Base-by-base conservation (phyloP, 1,284 basidiomycete genomes). In the Fistulina hepatica region DNA sequence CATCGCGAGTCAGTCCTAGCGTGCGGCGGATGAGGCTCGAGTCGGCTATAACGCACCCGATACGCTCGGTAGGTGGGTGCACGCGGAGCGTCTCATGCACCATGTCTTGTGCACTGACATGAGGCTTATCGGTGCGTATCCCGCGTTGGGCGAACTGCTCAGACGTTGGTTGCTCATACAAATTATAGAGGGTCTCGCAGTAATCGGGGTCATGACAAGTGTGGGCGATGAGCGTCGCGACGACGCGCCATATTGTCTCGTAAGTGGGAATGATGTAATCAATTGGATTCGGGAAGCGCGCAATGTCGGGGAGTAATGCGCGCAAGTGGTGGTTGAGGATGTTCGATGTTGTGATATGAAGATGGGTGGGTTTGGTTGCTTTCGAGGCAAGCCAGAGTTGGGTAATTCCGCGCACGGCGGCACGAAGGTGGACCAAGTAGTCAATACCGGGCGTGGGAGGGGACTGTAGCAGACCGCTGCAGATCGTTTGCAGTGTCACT, bases 211-310 rank as follows among this genome's bases (percentile, higher is more conserved):
- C 39, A 5, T 8, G 6, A 37, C 61, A 54, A n/a, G n/a, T n/a
- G n/a, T n/a, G n/a, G 0, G 65, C 64, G 4, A 69, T 48, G 1
- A 61, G 51, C 1, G 60, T 57, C 2, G 74, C 73, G 34, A 73
- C 57, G n/a, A 76, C 63, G n/a, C 72, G 62, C 76, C 76, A 77
- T 31, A 76, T 54, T 0, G 69, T 71, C 48, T 77, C 76, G 59
- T 71, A 77, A 2, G 67, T 55, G 0, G 74, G 74, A 27, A 77
- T 63, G 36, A 78, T 57, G 41, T 63, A 63, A 32, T 75, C 61
- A 15, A 76, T 47, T 0, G 69, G 65, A 34, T 64, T 58, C 2
- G 52, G 51, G 40, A 59, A 61, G 5, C 22, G 39, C 1, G 47
- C 45, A 1, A 43, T 38, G 24, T 58, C 52, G 0, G 64, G 60